Evolutionary conservation across 2,329 filamentous ascomycete genomes (phyloP).

Genomic region (Colletotrichum incanum): DNA sequence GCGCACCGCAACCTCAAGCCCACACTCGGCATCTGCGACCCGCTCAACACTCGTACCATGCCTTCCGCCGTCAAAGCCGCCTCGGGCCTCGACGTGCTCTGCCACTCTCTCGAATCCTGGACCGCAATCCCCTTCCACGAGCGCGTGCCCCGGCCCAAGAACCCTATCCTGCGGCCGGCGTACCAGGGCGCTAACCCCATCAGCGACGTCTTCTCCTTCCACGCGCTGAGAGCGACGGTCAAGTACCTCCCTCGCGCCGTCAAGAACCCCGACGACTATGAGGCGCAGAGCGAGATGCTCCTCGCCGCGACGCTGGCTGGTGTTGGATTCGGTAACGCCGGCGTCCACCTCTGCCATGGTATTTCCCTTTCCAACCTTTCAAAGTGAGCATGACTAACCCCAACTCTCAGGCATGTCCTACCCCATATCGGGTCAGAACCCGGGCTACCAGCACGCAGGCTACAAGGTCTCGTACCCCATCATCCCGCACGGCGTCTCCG

Average conservation of each 20-base stretch:
- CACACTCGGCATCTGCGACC: constrained; percentile 87
- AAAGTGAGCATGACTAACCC: background rate
- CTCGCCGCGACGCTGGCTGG: constrained; percentile 94
- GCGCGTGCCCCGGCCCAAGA: constrained; percentile 85
- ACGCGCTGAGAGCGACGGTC: constrained; percentile 85
- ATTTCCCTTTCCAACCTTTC: constrained; percentile 47
- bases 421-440: constrained; percentile 96
- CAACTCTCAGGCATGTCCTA: constrained; percentile 87
- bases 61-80: constrained; percentile 92
- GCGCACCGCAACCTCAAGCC: constrained; percentile 97
- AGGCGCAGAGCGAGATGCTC: constrained; percentile 96
- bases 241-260: constrained; percentile 94
- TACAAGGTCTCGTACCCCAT: constrained; percentile 70
- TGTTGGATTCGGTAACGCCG: constrained; percentile 97
- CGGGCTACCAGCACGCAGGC: constrained; percentile 61
- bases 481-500: constrained; percentile 96
- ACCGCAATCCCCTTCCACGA: constrained; percentile 96
- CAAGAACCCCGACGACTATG: constrained; percentile 88
- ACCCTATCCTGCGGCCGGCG: constrained; percentile 91
- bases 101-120: constrained; percentile 96
- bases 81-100: constrained; percentile 94
- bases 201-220: constrained; percentile 95
- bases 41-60: constrained; percentile 96
- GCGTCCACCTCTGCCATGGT: constrained; percentile 85
- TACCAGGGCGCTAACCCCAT: constrained; percentile 99